Base-by-base conservation (phyloP, 2,329 filamentous ascomycete genomes). In the Botrytis deweyae region DNA sequence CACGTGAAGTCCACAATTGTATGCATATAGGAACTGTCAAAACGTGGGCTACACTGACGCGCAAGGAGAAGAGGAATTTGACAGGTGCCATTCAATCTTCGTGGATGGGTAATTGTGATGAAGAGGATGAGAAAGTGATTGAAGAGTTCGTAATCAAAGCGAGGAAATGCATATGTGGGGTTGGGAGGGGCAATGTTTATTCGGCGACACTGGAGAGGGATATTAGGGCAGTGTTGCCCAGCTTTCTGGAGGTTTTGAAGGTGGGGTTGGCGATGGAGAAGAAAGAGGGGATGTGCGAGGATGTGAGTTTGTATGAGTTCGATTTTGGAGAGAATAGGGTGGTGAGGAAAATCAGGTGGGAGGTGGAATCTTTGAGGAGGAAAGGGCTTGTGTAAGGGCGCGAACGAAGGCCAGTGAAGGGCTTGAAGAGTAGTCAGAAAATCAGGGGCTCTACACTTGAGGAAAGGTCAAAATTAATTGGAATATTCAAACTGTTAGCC, bases 371-470 rank as follows among this genome's bases (percentile, higher is more conserved):
- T 64, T 42, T 64, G n/a, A 44, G 22, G 5, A 64, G n/a, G 18
- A 64, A 44, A 8, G 62, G 40, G n/a, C 10, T 42, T 29, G 25
- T 64, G 10, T 64, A 42, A n/a, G n/a, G 9, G 62, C 22, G 4
- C 14, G 7, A 16, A 18, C 4, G 18, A 16, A 5, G 2, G n/a
- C 14, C 5, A 14, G 12, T 44, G n/a, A 18, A 20, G 1, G 9
- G 1, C 20, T 29, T 42, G 4, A 64, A n/a, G 16, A 3, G 16
- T 29, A 9, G 14, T 4, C n/a, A 1, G 22, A 7, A 42, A 8
- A 0, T 18, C 0, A n/a, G 25, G 5, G 12, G 1, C 10, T 62
- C 25, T 8, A 16, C 4, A 1, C 22, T 0, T 0, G 22, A 38
- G 10, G 12, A 63, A 42, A 14, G 18, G 22, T 18, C 20, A 10